Percentiles rank a stretch among this genome's conserved stretches.
Conservation (phyloP, 2,329 filamentous ascomycete species). For the Stagonosporopsis vannaccii region DNA sequence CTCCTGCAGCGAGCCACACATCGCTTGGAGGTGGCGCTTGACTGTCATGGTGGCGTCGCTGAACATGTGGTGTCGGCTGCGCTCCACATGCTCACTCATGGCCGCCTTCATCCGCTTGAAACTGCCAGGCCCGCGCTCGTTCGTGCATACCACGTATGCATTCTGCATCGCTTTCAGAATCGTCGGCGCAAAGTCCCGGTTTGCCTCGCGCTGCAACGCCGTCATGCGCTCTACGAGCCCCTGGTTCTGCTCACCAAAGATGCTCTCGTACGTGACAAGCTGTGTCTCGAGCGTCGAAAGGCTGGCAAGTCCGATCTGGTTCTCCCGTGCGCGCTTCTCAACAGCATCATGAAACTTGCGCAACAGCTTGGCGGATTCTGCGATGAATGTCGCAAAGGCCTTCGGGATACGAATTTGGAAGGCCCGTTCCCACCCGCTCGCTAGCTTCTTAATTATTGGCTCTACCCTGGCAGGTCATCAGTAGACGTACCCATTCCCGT, state of each 20-base stretch:
- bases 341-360: constrained; percentile 54
- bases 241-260: constrained; percentile 50
- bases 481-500: not conserved
- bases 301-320: constrained; percentile 51
- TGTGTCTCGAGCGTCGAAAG: constrained; percentile 53
- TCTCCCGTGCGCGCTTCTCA: constrained; percentile 48
- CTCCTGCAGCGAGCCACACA: constrained; percentile 54
- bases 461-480: constrained; percentile 30
- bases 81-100: constrained; percentile 58
- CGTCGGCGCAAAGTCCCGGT: constrained; percentile 61
- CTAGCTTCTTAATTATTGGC: constrained; percentile 52
- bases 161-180: constrained; percentile 56
- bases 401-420: constrained; percentile 55
- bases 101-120: constrained; percentile 61
- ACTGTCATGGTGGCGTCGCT: constrained; percentile 53
- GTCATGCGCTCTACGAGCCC: constrained; percentile 51
- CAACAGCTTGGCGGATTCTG: constrained; percentile 42
- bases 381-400: constrained; percentile 49
- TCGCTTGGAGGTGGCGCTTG: constrained; percentile 48
- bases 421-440: constrained; percentile 53
- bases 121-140: constrained; percentile 56
- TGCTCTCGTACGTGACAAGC: constrained; percentile 52
- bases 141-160: constrained; percentile 56
- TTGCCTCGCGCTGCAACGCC: constrained; percentile 60
- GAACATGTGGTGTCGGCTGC: constrained; percentile 59